Evolutionary conservation across 2,329 filamentous ascomycete genomes (phyloP), one percentile per base, ranked within the genome.

Genomic region (Phaeoacremonium minimum): DNA sequence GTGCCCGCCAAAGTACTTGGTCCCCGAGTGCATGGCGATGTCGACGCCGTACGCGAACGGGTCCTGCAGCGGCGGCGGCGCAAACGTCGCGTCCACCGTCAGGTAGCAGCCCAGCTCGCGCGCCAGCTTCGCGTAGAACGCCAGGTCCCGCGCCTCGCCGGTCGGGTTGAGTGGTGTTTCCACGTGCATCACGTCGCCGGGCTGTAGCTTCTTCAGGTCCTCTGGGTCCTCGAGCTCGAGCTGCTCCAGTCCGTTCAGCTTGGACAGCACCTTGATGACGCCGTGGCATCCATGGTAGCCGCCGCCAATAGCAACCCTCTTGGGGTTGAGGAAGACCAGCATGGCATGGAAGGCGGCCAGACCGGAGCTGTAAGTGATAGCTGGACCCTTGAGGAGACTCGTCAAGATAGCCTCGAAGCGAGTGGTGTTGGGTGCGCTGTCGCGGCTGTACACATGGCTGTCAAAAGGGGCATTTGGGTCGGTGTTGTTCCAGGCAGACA

Each of bases 281-380:
- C 87, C 88, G 60, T 95, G 88, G 62, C 87, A 95, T 50, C 93
- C 93, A 65, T 97, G 93, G 64, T 97, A 98, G 29, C 89, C 90
- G 13, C 75, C 80, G 26, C 82, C 82, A 46, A 97, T 88, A 47
- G 88, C 84, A 38, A 97, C 66, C 40, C 83, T 81, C 49, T 80
- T 80, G 1, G 93, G 93, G 57, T 94, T 89, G 7, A 95, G 66
- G 53, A 81, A 80, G n/a, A 90, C 81, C 3, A 97, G 73, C 40
- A 94, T 69, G 19, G 87, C 90, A 60, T 97, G 87, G 65, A 96
- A 90, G 35, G 91, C 87, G 9, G 87, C 77, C 15, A 97, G 77
- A 4, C 93, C 93, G 4, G 87, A 94, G 26, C 78, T 69, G 66
- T 97, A 98, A 35, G 84, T 87, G 18, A 96, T 56, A 2, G 75